These are phyloP conservation scores for Cladosporium colombiae DNA, from an alignment of 2,329 filamentous ascomycete species.

Conservation along the genomic window DNA sequence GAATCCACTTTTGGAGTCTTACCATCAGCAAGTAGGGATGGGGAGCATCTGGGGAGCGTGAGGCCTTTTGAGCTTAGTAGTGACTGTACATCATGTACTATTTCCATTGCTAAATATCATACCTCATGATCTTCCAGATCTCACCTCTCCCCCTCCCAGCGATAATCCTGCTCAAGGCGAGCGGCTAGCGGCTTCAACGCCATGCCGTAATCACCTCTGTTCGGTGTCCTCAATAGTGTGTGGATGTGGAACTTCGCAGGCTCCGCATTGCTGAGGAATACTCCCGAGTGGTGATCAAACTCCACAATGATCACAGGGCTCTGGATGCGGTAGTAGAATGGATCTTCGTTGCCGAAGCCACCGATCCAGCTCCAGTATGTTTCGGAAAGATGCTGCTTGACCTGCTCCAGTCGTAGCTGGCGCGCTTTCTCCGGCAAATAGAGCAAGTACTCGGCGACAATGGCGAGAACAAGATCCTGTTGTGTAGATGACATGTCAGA, in stretches of 20 bases:
- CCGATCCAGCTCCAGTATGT: constrained; percentile 83
- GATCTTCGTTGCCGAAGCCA: constrained; percentile 63
- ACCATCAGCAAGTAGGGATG: not conserved
- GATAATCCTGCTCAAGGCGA: not conserved
- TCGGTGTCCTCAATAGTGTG: constrained; percentile 70
- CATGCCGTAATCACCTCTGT: constrained; percentile 73
- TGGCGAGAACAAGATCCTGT: constrained; percentile 56
- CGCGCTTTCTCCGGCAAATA: constrained; percentile 64
- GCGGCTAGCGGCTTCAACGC: constrained; percentile 34
- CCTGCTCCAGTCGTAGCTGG: constrained; percentile 55
- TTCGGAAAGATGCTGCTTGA: constrained; percentile 61
- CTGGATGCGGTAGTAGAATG: constrained; percentile 78
- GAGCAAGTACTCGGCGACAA: constrained; percentile 65
- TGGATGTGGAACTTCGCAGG: constrained; percentile 80
- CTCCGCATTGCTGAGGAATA: constrained; percentile 72
- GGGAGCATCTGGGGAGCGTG: not conserved
- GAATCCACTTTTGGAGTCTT: constrained; percentile 4
- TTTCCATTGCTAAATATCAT: not conserved
- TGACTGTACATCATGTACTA: not conserved
- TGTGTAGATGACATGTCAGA: constrained; percentile 52
- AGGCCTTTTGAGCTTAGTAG: not conserved
- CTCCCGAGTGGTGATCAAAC: constrained; percentile 78
- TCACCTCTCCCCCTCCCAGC: not conserved
- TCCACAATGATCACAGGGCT: constrained; percentile 73
- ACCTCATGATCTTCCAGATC: not conserved